Evolutionary conservation across 805 yeast genomes (phyloP), one percentile per base, ranked within the genome.

Genomic region (Myxozyma nipponensis): DNA sequence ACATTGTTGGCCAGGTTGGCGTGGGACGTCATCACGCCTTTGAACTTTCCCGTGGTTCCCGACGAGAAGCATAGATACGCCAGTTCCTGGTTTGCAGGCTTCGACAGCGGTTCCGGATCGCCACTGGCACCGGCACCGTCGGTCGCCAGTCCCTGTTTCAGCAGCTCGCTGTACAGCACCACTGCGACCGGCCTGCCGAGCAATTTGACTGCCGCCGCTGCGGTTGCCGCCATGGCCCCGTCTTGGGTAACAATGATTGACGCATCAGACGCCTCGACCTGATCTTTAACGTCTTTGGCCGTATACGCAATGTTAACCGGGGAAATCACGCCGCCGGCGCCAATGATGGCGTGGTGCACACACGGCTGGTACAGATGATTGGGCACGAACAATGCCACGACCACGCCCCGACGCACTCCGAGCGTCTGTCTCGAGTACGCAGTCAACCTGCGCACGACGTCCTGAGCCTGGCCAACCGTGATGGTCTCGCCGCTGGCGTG

Each of bases 1-100:
- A 66, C 60, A 47, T 72, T 72, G 24, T 74, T 63, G 10, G 69
- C 69, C 17, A 78, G 73, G 57, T 81, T 82, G 42, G 64, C 66
- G 57, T 84, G 89, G 26, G 78, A 73, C 54, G 83, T 69, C 26
- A 81, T 78, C 23, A 83, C 91, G 61, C 91, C 91, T 70, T 85
- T 86, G 54, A 91, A 87, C 39, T 82, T 77, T 49, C 93, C 90
- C n/a, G 68, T 64, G 19, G 71, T 66, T 10, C 66, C 66, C 6
- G 64, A 59, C 15, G 65, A 58, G 49, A 57, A 63, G 48, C 65
- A 60, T 28, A 61, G 56, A 42, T 61, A 63, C 18, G 66, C 66
- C 22, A 55, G 24, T n/a, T 49, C 42, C 18, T 47, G 41, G 3
- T n/a, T n/a, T 6, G 55, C 32, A 2, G 55, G 41, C 4, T 26